Percentiles rank a stretch among this genome's conserved stretches.
Evolutionary conservation across 768 basidiomycete genomes (phyloP).

Genomic region (Boletus patriciae): DNA sequence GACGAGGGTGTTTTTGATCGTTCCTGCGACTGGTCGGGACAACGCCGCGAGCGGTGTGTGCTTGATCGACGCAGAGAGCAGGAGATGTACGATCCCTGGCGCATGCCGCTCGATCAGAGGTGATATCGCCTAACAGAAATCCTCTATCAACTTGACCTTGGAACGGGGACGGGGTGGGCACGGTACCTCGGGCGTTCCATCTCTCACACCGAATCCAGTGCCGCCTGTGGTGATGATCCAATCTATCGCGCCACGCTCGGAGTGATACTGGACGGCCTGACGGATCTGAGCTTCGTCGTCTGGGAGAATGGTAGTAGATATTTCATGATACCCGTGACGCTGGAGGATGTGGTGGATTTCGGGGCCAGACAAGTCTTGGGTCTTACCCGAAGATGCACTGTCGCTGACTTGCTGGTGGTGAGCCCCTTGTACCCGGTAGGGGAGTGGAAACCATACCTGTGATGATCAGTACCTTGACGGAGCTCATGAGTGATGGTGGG

Average conservation of each 20-base stretch:
- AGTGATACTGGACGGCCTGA: conserved; percentile 47
- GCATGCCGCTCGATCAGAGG: conserved; percentile 66
- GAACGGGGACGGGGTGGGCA: neutral
- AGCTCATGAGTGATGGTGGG: conserved; percentile 16
- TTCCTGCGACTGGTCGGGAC: conserved; percentile 81
- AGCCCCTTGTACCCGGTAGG: neutral
- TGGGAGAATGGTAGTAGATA: conserved; percentile 51
- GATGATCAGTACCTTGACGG: conserved; percentile 25
- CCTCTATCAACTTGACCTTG: neutral
- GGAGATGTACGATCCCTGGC: conserved; percentile 72
- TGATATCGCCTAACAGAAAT: conserved; percentile 48
- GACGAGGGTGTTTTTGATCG: conserved; percentile 61
- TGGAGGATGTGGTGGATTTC: conserved; percentile 53
- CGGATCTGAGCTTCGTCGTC: conserved; percentile 62
- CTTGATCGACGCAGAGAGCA: conserved; percentile 65
- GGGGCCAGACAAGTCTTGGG: conserved; percentile 67
- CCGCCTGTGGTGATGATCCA: conserved; percentile 85
- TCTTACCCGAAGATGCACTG: conserved; percentile 51
- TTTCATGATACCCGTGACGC: conserved; percentile 38
- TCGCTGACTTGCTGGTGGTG: conserved; percentile 55
- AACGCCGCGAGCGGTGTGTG: conserved; percentile 81
- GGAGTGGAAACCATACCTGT: conserved; percentile 25
- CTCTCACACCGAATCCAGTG: conserved; percentile 80
- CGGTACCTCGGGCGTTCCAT: conserved; percentile 79
- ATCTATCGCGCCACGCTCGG: conserved; percentile 49